A percentile compares a stretch with the other conserved stretches of the same genome.
Conservation (phyloP, 2,329 filamentous ascomycete genomes). For the Aspergillus quadricinctus region DNA sequence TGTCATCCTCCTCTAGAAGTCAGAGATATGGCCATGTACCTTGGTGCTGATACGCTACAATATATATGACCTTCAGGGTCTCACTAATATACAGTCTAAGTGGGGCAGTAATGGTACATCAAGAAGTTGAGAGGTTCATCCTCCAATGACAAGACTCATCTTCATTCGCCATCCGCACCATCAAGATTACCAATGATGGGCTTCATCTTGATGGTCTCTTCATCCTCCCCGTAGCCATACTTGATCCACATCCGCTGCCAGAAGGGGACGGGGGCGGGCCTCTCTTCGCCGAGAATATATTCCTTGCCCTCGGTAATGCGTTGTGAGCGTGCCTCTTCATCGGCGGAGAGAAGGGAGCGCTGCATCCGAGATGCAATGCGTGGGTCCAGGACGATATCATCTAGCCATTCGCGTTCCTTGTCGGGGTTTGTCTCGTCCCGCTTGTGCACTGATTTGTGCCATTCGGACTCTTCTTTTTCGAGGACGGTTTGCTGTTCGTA, state of each 20-base stretch:
- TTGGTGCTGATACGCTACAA: neutral
- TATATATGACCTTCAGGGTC: neutral
- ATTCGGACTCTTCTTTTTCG: constrained; percentile 69
- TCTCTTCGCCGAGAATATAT: constrained; percentile 63
- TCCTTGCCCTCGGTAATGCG: constrained; percentile 61
- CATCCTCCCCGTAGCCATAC: constrained; percentile 40
- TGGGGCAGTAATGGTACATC: neutral
- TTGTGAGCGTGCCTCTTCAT: constrained; percentile 65
- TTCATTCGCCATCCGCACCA: constrained; percentile 24
- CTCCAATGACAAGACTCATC: neutral
- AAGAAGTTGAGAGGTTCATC: constrained; percentile 1
- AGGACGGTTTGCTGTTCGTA: constrained; percentile 65
- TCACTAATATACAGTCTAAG: neutral
- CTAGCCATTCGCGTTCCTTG: constrained; percentile 70
- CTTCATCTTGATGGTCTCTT: constrained; percentile 34
- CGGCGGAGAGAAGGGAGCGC: constrained; percentile 64
- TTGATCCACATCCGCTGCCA: constrained; percentile 39
- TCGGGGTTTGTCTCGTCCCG: constrained; percentile 45
- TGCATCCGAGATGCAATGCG: constrained; percentile 77
- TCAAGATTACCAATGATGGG: constrained; percentile 40
- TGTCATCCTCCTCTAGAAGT: neutral
- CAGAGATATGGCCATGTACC: neutral
- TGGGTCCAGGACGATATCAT: constrained; percentile 69
- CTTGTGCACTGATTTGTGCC: constrained; percentile 75
- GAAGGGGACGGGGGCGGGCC: constrained; percentile 29